A percentile compares a stretch with the other conserved stretches of the same genome.
These are phyloP conservation scores for Musa schizocarpa DNA, from an alignment of 176 grass and related monocot species.

Conservation along the genomic window DNA sequence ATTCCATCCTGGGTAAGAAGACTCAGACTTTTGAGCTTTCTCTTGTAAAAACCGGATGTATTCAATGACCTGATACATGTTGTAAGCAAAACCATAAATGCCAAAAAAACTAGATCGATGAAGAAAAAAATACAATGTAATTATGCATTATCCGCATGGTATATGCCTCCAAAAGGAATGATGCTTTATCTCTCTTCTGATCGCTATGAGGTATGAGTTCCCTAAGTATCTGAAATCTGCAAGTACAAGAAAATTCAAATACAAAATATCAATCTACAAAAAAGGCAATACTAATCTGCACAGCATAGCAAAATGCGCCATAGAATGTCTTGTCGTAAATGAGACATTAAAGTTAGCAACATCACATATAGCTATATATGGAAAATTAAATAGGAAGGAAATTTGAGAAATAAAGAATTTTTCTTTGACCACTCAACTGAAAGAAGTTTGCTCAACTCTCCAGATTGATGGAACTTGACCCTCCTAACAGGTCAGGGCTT, in stretches of 20 bases:
- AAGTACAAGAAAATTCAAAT: constrained; percentile 11
- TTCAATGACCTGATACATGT: constrained; percentile 71
- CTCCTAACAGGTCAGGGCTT: too few relatives aligned
- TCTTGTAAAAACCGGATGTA: constrained; percentile 96
- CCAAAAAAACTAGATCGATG: constrained; percentile 5
- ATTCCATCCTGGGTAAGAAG: constrained; percentile 65
- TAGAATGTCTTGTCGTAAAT: too few relatives aligned
- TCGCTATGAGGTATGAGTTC: constrained; percentile 91
- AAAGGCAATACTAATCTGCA: too few relatives aligned
- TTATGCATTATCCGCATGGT: neutral
- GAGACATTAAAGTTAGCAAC: too few relatives aligned
- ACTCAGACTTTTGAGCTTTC: constrained; percentile 56
- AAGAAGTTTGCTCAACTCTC: too few relatives aligned
- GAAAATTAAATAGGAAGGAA: neutral
- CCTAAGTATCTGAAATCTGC: constrained; percentile 98
- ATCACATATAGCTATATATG: too few relatives aligned
- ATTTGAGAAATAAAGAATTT: neutral
- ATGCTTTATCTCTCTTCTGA: constrained; percentile 99
- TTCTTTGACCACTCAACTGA: too few relatives aligned
- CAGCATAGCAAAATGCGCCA: too few relatives aligned
- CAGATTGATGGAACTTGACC: too few relatives aligned
- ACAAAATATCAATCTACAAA: neutral
- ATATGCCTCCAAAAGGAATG: constrained; percentile 85
- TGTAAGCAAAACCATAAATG: constrained; percentile 1
- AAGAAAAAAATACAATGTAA: neutral